phyloP scores from a whole-genome alignment of 495 filamentous ascomycete genomes.

The Neurospora sublineolata region DNA sequence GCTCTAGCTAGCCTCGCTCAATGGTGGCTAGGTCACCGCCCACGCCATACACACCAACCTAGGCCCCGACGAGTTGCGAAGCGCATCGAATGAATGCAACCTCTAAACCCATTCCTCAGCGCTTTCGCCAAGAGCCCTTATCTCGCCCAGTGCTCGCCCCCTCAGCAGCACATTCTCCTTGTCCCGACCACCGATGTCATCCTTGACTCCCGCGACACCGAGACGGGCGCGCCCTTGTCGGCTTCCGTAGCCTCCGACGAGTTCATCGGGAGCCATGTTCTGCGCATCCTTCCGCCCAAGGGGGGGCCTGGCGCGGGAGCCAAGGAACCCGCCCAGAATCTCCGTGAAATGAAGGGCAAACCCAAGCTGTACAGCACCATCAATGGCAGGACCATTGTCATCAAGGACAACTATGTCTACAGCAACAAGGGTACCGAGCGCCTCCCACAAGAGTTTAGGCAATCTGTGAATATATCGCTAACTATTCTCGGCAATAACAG shows the following conservation, averaged over 20 bases:
- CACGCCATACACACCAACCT: slow-evolving; percentile 7
- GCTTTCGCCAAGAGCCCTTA: slow-evolving; percentile 96
- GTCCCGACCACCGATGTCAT: slow-evolving; percentile 89
- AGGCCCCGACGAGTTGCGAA: slow-evolving; percentile 13
- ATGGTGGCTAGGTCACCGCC: slow-evolving; percentile 14
- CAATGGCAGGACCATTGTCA: slow-evolving; percentile 85
- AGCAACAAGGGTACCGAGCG: slow-evolving; percentile 75
- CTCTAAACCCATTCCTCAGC: slow-evolving; percentile 95
- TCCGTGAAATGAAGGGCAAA: slow-evolving; percentile 85
- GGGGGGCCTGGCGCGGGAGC: slow-evolving; percentile 41
- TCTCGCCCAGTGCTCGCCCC: slow-evolving; percentile 82
- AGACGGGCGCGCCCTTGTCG: slow-evolving; percentile 62
- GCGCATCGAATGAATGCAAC: slow-evolving; percentile 69
- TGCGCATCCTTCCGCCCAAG: slow-evolving; percentile 61
- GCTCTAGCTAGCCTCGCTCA: slow-evolving; percentile 5
- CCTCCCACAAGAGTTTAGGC: neutral
- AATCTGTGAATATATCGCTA: neutral
- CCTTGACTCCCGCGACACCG: slow-evolving; percentile 77
- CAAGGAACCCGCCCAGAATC: slow-evolving; percentile 56
- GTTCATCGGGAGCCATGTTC: slow-evolving; percentile 91
- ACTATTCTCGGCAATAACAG: slow-evolving; percentile 32
- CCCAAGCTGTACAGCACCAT: slow-evolving; percentile 84
- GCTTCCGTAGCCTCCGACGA: slow-evolving; percentile 84
- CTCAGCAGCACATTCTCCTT: slow-evolving; percentile 87
- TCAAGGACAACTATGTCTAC: slow-evolving; percentile 88